Base-by-base conservation (phyloP, 345 rosid species). In the Kandelia obovata region DNA sequence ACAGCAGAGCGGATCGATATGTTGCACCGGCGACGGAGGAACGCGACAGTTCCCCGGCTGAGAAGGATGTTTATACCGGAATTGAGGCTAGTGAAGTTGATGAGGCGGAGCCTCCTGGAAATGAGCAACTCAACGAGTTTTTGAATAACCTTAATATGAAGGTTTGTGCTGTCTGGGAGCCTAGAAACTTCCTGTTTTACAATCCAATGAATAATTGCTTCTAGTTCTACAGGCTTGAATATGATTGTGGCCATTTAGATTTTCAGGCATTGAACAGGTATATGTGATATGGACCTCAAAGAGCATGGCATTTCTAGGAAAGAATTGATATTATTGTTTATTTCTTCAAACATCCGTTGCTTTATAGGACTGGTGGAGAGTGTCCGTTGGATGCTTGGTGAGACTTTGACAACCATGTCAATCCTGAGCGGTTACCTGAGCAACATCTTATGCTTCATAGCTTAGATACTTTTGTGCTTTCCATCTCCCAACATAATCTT, bases 371-470 rank as follows among this genome's bases (percentile, higher is more conserved):
- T 34, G 28, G 57, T 74, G 52, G 82, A 81, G 66, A 75, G 79
- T 53, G 61, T 80, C 71, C 21, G 4, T 46, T 20, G 39, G 51
- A 64, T 75, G 64, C 81, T 79, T 69, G 30, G 67, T 79, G 88
- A 80, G 68, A 78, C 78, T 72, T 53, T 80, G 81, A 76, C 81
- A n/a, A 70, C 61, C 30, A 51, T 15, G 88, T 85, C 78, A 63
- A 82, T 78, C 82, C 81, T 84, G 84, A 81, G 87, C 85, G 75
- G 88, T 88, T 84, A 84, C 75, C 87, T 81, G 86, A 84, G 86
- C 91, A 86, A 76, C 85, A 37, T 34, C 37, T 34, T 1, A 34
- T 34, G 37, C 37, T 34, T 34, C 2, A 1, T 7, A 34, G 37
- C 15, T 34, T 7, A 34, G 7, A 34, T 34, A 7, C 37, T 34